Conservation (phyloP, 495 filamentous ascomycete genomes). For the Aspergillus sparsus region DNA sequence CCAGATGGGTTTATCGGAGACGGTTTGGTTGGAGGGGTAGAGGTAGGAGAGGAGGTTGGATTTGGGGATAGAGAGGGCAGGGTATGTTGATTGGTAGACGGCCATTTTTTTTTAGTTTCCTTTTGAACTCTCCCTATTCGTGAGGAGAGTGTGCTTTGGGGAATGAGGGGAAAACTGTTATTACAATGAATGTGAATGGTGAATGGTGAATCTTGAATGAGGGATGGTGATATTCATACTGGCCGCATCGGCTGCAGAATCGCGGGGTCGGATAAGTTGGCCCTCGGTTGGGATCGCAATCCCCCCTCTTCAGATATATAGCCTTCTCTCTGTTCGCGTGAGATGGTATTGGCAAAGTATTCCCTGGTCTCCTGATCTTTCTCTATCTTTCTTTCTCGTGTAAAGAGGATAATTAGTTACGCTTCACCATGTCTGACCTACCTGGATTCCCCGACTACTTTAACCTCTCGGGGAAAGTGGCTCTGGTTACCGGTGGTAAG, state of each 20-base stretch:
- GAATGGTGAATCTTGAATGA: too few species aligned
- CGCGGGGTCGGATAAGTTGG: constrained; percentile 11
- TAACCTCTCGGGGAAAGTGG: constrained; percentile 85
- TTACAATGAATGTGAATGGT: too few species aligned
- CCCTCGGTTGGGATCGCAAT: not conserved
- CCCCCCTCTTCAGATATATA: not conserved
- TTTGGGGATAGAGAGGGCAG: constrained; percentile 42
- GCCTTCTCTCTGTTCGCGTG: not conserved
- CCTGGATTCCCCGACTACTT: constrained; percentile 73
- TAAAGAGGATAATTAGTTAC: not conserved
- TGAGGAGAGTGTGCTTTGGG: too few species aligned
- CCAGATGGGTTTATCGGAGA: constrained; percentile 45
- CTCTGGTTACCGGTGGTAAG: constrained; percentile 78
- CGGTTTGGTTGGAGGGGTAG: constrained; percentile 38
- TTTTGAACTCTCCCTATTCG: too few species aligned
- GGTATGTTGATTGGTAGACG: constrained; percentile 15
- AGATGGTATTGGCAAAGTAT: not conserved
- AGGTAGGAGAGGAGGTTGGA: constrained; percentile 46
- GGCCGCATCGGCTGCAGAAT: not conserved
- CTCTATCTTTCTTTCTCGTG: not conserved
- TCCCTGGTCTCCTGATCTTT: not conserved
- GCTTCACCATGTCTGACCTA: constrained; percentile 10
- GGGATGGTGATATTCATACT: too few species aligned
- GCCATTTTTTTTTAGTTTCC: not conserved
- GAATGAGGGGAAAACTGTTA: too few species aligned